phyloP scores from a whole-genome alignment of 2,329 filamentous ascomycete genomes.

The Xylariaceae sp. region DNA sequence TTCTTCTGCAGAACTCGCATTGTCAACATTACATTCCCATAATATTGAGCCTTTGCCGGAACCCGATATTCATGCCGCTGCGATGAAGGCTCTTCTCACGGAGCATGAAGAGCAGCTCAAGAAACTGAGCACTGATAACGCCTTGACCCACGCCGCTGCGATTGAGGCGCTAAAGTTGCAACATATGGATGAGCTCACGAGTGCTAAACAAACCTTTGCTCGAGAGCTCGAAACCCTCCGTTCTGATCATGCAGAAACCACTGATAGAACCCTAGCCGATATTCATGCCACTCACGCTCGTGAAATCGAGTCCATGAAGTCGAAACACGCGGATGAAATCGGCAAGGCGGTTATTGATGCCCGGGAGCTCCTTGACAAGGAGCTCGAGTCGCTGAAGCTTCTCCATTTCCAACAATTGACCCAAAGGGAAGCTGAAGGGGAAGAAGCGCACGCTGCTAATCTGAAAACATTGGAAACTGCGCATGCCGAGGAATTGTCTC shows the following conservation, averaged over 20 bases:
- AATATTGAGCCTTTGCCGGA: slow-evolving; percentile 36
- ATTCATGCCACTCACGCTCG: slow-evolving; percentile 19
- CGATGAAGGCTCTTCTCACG: slow-evolving; percentile 33
- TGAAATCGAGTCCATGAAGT: slow-evolving; percentile 25
- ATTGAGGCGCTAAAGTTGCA: slow-evolving; percentile 24
- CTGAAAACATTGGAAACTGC: slow-evolving; percentile 21
- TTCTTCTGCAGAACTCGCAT: slow-evolving; percentile 33
- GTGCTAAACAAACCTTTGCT: slow-evolving; percentile 13
- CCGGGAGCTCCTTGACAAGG: slow-evolving; percentile 20
- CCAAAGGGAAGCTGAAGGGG: slow-evolving; percentile 18
- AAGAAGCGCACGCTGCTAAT: slow-evolving; percentile 21
- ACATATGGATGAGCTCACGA: slow-evolving; percentile 23
- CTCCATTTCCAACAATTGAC: slow-evolving; percentile 22
- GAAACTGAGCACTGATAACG: slow-evolving; percentile 27
- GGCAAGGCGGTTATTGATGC: slow-evolving; percentile 21
- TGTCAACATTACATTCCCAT: slow-evolving; percentile 45
- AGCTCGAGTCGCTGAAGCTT: slow-evolving; percentile 25
- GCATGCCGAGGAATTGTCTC: slow-evolving; percentile 19
- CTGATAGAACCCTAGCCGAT: slow-evolving; percentile 13
- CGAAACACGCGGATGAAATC: slow-evolving; percentile 26
- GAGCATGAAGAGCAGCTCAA: slow-evolving; percentile 29
- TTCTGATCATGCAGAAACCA: slow-evolving; percentile 16
- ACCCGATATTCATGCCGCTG: slow-evolving; percentile 31
- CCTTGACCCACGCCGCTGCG: slow-evolving; percentile 22
- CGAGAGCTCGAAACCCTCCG: slow-evolving; percentile 21